Base-by-base conservation (phyloP, 352 stramenopile genomes). In the Blastocystis sp. region DNA sequence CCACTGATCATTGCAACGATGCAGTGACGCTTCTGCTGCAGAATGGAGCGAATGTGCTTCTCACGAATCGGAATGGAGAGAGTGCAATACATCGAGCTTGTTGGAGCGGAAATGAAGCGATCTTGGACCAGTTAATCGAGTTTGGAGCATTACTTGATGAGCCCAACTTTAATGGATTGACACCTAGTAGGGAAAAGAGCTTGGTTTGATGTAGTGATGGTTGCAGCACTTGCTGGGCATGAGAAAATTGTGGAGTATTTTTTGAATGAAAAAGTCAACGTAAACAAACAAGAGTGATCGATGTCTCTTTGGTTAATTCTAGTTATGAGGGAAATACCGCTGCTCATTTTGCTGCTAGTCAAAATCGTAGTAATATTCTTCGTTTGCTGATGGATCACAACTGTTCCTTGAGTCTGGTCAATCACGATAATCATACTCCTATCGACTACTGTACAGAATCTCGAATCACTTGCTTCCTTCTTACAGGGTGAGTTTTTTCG, bases 271-370 rank as follows among this genome's bases (percentile, higher is more conserved):
- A 41, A 68, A 26, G n/a, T 34, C 11, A 45, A 85, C 56, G 34
- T 85, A 13, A 68, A 85, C 26, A 20, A 66, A 18, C 73, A 66
- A 30, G 73, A 85, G 73, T 85, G 41, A 5, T 9, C 34, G 39
- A 34, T 24, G 9, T 50, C 18, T 16, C 16, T 18, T 9, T 11
- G 30, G 8, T 68, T 7, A 66, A 24, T 13, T 16, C 3, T 69
- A 85, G 73, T 30, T 65, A 69, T 45, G 73, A 85, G 20, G 73
- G 73, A 45, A 85, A 85, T 34, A 66, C 73, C 20, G 73, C 73
- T 5, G 26, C 24, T 5, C 73, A 85, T 41, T 66, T 68, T 34
- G 73, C 73, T 4, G 53, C 20, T 20, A 45, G 20, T 30, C 50
- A 85, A 16, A 68, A 85, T 30, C 59, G 63, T 16, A 18, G 26